Evolutionary conservation across 768 basidiomycete species (phyloP).

Genomic region (Lentinula raphanica): DNA sequence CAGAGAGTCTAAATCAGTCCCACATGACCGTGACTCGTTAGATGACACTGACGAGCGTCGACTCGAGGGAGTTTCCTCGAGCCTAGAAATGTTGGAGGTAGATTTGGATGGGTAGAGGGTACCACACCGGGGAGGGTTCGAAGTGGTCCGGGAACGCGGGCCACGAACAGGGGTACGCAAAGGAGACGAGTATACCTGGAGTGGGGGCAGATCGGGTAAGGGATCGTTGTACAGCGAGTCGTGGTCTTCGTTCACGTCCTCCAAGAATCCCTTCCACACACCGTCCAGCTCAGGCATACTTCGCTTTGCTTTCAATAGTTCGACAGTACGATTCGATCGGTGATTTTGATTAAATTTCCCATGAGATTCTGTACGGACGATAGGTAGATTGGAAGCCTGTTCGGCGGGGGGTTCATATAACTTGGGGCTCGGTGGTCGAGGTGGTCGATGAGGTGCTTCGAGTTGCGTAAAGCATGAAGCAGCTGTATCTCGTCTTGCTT

Average conservation of each 20-base stretch:
- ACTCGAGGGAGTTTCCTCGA: neutral
- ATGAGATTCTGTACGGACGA: neutral
- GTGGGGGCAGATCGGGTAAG: neutral
- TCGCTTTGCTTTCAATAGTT: slow-evolving; percentile 13
- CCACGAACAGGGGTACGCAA: slow-evolving; percentile 16
- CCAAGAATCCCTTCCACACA: slow-evolving; percentile 24
- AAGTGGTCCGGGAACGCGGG: neutral
- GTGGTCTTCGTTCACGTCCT: slow-evolving; percentile 17
- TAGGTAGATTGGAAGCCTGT: neutral
- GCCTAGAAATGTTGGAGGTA: neutral
- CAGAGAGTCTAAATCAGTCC: slow-evolving; percentile 4
- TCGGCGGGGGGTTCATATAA: slow-evolving; percentile 4
- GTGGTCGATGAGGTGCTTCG: slow-evolving; percentile 20
- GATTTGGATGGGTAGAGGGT: neutral
- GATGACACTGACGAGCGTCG: slow-evolving; percentile 1
- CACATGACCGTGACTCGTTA: neutral
- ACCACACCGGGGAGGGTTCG: neutral
- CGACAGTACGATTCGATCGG: neutral
- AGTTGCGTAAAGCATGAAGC: neutral
- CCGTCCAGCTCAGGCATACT: slow-evolving; percentile 20
- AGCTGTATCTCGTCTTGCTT: neutral
- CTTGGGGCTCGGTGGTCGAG: slow-evolving; percentile 25
- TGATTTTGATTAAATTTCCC: neutral
- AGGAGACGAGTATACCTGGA: slow-evolving; percentile 15
- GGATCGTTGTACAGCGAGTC: slow-evolving; percentile 10